A percentile compares a stretch with the other conserved stretches of the same genome.
These are phyloP conservation scores for Hypoxylon cercidicola DNA, from an alignment of 495 filamentous ascomycete species.

Conservation along the genomic window DNA sequence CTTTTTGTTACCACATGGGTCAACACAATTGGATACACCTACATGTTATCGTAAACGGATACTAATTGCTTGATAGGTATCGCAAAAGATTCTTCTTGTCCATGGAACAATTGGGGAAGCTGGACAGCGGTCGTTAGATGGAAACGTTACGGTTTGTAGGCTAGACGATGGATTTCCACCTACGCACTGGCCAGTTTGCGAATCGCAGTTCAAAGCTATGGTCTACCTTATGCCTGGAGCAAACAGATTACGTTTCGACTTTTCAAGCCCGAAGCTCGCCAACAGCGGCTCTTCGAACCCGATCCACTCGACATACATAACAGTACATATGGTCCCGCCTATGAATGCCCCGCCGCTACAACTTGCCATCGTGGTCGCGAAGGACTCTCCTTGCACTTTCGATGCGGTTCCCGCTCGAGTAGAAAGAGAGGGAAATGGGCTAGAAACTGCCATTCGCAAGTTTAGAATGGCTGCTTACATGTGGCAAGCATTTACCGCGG, in stretches of 20 bases:
- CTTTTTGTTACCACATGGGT: constrained; percentile 1
- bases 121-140: constrained; percentile 75
- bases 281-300: constrained; percentile 73
- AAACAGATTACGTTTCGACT: constrained; percentile 87
- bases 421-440: constrained; percentile 79
- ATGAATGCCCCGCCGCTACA: constrained; percentile 81
- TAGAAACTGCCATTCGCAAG: constrained; percentile 83
- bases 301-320: constrained; percentile 80
- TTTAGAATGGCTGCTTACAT: constrained; percentile 92
- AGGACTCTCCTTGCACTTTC: constrained; percentile 87
- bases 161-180: constrained; percentile 86
- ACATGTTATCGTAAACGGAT: background rate
- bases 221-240: constrained; percentile 88
- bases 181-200: constrained; percentile 82
- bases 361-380: constrained; percentile 83
- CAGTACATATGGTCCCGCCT: constrained; percentile 84
- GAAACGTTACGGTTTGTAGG: constrained; percentile 79
- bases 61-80: constrained; percentile 66
- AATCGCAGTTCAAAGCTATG: constrained; percentile 89
- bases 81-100: constrained; percentile 87
- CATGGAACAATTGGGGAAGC: constrained; percentile 83
- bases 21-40: background rate
- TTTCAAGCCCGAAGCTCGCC: constrained; percentile 80
- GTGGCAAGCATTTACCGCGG: constrained; percentile 94
- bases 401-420: constrained; percentile 80